phyloP scores from a whole-genome alignment of 352 stramenopile genomes.

The Globisporangium megalacanthum region DNA sequence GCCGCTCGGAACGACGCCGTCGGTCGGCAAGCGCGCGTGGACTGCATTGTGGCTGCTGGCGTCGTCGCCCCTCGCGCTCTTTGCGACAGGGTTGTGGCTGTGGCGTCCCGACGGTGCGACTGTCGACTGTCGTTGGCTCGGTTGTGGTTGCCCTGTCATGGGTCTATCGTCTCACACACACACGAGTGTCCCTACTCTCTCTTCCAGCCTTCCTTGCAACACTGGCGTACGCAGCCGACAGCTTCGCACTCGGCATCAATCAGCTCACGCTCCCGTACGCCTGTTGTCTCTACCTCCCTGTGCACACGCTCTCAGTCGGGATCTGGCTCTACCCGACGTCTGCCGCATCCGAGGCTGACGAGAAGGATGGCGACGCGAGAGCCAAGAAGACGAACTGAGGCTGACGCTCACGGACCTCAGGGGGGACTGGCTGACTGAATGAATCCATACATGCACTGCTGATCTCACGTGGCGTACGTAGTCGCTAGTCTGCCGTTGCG shows the following conservation, averaged over 20 bases:
- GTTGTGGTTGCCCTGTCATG: too few relatives aligned
- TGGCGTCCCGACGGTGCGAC: conserved; percentile 20
- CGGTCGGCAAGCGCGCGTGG: conserved; percentile 20
- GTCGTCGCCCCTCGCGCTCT: conserved; percentile 44
- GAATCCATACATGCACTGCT: background rate
- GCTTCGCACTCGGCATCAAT: conserved; percentile 47
- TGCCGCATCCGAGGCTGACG: background rate
- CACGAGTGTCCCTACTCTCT: background rate
- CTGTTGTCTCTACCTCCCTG: conserved; percentile 59
- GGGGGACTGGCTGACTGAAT: background rate
- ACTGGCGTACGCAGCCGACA: conserved; percentile 28
- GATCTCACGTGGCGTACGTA: background rate
- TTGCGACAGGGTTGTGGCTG: conserved; percentile 19
- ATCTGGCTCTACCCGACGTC: conserved; percentile 32
- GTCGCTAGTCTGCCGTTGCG: background rate
- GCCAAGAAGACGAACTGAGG: conserved; percentile 22
- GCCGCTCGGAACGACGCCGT: conserved; percentile 18
- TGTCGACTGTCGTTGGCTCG: too few relatives aligned
- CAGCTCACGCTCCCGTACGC: conserved; percentile 60
- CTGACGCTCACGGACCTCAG: background rate
- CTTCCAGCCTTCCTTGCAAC: conserved; percentile 5
- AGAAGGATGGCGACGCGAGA: conserved; percentile 7
- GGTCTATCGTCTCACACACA: background rate
- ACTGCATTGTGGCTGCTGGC: conserved; percentile 39
- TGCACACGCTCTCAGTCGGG: conserved; percentile 57